Evolutionary conservation across 805 yeast genomes (phyloP).

Genomic region (Schizosaccharomyces japonicus): DNA sequence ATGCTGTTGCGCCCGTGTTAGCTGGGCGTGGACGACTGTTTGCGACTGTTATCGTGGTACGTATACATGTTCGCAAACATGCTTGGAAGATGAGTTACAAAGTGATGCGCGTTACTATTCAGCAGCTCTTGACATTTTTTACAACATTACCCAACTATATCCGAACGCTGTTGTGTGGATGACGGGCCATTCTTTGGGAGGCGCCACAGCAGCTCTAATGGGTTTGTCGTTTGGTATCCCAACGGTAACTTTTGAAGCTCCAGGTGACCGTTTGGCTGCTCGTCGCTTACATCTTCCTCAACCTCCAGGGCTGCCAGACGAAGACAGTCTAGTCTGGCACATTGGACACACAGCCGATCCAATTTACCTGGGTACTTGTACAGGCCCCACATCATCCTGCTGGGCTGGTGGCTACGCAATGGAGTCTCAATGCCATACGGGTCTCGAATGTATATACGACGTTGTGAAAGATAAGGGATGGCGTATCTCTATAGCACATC

Average conservation of each 20-base stretch:
- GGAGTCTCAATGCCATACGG: conserved; percentile 90
- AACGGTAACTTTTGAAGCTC: conserved; percentile 74
- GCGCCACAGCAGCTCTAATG: conserved; percentile 52
- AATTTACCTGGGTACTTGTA: conserved; percentile 85
- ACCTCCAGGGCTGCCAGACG: conserved; percentile 70
- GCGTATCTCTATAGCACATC: conserved; percentile 71
- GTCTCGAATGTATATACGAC: conserved; percentile 67
- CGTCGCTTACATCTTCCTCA: conserved; percentile 66
- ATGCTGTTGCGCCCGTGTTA: conserved; percentile 86
- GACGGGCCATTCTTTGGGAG: conserved; percentile 90
- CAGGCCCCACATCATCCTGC: conserved; percentile 76
- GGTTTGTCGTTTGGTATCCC: conserved; percentile 85
- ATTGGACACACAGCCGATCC: conserved; percentile 95
- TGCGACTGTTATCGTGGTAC: conserved; percentile 73
- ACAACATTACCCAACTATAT: conserved; percentile 41
- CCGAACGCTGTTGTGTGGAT: conserved; percentile 63
- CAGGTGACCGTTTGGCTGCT: conserved; percentile 72
- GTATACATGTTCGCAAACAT: conserved; percentile 69
- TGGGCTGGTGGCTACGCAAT: conserved; percentile 85
- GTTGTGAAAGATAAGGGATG: conserved; percentile 75
- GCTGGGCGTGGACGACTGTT: conserved; percentile 80
- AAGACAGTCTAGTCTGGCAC: conserved; percentile 75
- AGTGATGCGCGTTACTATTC: conserved; percentile 61
- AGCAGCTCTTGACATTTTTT: conserved; percentile 53
- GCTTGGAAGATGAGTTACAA: conserved; percentile 54